Evolutionary conservation across 208 protist species (phyloP).

Genomic region (Acanthamoeba sp.): DNA sequence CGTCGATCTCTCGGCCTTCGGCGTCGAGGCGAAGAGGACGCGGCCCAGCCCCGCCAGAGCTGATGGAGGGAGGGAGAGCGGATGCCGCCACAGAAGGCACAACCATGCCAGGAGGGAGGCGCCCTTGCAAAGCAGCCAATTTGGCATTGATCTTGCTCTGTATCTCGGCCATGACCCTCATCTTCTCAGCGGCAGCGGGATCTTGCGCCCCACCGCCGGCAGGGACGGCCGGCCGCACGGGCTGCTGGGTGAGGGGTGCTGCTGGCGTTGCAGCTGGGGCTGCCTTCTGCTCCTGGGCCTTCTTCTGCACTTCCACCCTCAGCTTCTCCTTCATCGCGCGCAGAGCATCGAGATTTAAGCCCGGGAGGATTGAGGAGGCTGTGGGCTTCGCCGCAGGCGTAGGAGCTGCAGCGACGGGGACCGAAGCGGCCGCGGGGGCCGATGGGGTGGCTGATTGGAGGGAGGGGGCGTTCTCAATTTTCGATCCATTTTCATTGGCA

Average conservation of each 20-base stretch:
- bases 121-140: constrained; percentile 13
- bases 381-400: neutral
- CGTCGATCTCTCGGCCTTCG: constrained; percentile 58
- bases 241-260: neutral
- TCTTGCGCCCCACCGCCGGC: neutral
- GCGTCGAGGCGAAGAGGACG: constrained; percentile 31
- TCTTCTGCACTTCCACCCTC: constrained; percentile 17
- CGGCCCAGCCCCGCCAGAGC: neutral
- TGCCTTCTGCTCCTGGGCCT: neutral
- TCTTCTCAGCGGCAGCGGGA: neutral
- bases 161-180: constrained; percentile 22
- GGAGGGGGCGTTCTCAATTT: neutral
- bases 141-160: constrained; percentile 56
- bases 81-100: neutral
- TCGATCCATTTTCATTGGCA: neutral
- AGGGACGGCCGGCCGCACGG: neutral
- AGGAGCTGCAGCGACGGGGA: neutral
- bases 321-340: constrained; percentile 45
- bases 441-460: neutral
- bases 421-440: neutral
- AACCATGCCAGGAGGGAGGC: neutral
- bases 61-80: neutral
- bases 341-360: neutral
- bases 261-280: neutral
- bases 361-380: neutral